phyloP scores from a whole-genome alignment of 345 rosid species.

The Syzygium aqueum region DNA sequence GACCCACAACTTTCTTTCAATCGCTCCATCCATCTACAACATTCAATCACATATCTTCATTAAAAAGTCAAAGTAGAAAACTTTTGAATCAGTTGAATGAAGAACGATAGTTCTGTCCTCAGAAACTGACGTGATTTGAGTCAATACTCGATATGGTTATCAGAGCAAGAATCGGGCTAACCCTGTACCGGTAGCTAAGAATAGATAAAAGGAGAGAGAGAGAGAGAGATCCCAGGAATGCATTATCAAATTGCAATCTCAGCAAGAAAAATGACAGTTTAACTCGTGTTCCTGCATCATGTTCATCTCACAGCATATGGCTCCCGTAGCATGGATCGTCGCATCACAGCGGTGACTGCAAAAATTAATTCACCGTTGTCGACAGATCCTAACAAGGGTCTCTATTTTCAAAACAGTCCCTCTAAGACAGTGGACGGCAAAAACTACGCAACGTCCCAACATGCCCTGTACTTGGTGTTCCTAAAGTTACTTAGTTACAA shows the following conservation, averaged over 20 bases:
- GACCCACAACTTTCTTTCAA: not conserved
- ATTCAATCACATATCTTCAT: not conserved
- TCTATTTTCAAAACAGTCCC: not conserved
- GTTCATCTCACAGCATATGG: not conserved
- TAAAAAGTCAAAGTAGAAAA: not conserved
- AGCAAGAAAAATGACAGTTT: not conserved
- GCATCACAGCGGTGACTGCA: not conserved
- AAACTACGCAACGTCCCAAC: not conserved
- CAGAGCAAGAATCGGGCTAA: not conserved
- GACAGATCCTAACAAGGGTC: not conserved
- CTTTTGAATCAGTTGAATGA: fast-evolving
- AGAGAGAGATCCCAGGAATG: not conserved
- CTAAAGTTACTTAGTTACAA: not conserved
- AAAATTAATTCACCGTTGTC: not conserved
- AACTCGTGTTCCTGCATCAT: not conserved
- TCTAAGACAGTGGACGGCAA: not conserved
- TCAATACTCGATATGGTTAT: not conserved
- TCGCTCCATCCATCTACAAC: not conserved
- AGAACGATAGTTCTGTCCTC: not conserved
- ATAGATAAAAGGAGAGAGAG: too few relatives aligned
- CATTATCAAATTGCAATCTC: not conserved
- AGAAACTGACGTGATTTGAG: not conserved
- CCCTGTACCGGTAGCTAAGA: too few relatives aligned
- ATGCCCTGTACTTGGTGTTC: not conserved
- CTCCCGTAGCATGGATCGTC: not conserved